A percentile compares a stretch with the other conserved stretches of the same genome.
phyloP scores from a whole-genome alignment of 805 yeast species.

The Metschnikowia reukaufii region DNA sequence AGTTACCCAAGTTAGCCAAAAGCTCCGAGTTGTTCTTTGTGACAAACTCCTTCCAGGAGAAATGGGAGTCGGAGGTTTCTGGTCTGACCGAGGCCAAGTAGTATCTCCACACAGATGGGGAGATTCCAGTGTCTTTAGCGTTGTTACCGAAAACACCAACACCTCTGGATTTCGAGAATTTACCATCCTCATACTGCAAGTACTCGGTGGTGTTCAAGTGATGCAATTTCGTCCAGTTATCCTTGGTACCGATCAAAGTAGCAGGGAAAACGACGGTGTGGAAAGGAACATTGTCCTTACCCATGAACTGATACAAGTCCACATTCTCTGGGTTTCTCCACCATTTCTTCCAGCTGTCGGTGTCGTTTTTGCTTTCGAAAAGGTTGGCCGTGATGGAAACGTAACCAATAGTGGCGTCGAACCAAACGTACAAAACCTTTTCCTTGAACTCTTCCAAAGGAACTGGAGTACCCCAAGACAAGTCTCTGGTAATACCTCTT shows the following conservation, averaged over 20 bases:
- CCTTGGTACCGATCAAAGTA: constrained; percentile 82
- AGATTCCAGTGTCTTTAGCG: constrained; percentile 88
- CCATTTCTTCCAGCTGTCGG: constrained; percentile 77
- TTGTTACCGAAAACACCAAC: constrained; percentile 98
- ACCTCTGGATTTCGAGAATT: constrained; percentile 96
- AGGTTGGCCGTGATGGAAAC: constrained; percentile 95
- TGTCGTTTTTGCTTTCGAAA: constrained; percentile 48
- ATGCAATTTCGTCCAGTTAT: constrained; percentile 86
- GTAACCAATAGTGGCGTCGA: constrained; percentile 97
- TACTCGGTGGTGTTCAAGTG: constrained; percentile 95
- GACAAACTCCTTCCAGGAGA: constrained; percentile 96
- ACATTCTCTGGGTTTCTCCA: constrained; percentile 94
- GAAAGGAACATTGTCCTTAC: constrained; percentile 98
- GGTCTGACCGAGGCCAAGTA: constrained; percentile 92
- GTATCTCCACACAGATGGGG: constrained; percentile 97
- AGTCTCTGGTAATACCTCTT: constrained; percentile 95
- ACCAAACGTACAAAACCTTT: constrained; percentile 97
- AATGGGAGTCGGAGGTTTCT: constrained; percentile 92
- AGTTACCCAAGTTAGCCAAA: constrained; percentile 94
- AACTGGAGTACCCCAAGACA: constrained; percentile 98
- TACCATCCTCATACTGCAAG: constrained; percentile 96
- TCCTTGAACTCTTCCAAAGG: constrained; percentile 84
- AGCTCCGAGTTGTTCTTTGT: constrained; percentile 90
- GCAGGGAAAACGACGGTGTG: constrained; percentile 98
- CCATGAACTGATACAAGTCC: constrained; percentile 94